Base-by-base conservation (phyloP, 1,284 basidiomycete species). In the Tilletia indica region DNA sequence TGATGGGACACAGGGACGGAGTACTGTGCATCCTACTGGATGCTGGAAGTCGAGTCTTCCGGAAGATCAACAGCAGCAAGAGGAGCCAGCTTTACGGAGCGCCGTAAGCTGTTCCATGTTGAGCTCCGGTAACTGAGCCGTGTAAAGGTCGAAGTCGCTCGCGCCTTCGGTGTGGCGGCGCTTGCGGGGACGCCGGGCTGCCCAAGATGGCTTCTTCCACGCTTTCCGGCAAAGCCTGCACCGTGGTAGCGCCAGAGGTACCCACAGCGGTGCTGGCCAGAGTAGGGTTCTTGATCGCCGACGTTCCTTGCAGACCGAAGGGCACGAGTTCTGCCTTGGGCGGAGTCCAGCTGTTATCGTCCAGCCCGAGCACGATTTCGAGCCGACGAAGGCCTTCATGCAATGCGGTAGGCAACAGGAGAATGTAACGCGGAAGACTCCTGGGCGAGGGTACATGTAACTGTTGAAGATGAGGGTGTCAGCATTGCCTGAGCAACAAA, bases 401-500 rank as follows among this genome's bases (percentile, higher is more conserved):
- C n/a, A 81, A 68, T 58, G 78, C 73, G 8, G 68, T 31, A 0
- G 77, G 76, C 6, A 73, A 56, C 49, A 77, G 67, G 70, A 76
- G 47, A 80, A 81, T 4, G 66, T 68, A 9, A 68, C 14, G 45
- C 66, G 42, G 31, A 68, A 68, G n/a, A 48, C 25, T 6, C 66
- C 66, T n/a, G 66, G 42, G 45, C 19, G 19, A 4, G 66, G 66
- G 66, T 68, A 42, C 6, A 4, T 12, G 42, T 68, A 68, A 34
- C 48, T 68, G 66, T 3, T 34, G 25, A 19, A 54, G 8, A 31
- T 19, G 51, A 31, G 25, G 25, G 25, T 31, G 25, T 31, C 25
- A 31, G 25, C 25, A 31, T 31, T 31, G 25, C 25, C 25, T 31
- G 25, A 31, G 25, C 25, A 31, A 31, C 25, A 31, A 31, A 31